Conservation (phyloP, 2,329 filamentous ascomycete genomes). For the Chrysoporthe austroafricana region DNA sequence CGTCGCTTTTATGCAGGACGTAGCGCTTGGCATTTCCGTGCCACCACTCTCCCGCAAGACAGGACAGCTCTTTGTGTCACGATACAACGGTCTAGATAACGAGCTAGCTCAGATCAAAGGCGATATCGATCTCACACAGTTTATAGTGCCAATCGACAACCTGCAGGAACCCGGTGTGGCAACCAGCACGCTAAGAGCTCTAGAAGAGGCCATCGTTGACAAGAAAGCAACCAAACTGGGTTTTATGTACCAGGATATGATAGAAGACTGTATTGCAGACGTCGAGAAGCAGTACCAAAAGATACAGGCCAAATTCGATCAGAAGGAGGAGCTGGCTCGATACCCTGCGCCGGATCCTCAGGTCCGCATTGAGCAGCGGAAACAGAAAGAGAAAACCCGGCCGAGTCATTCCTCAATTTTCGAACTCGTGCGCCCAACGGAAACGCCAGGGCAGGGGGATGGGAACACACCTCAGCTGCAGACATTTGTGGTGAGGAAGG, state of each 20-base stretch:
- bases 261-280: conserved; percentile 43
- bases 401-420: conserved; percentile 41
- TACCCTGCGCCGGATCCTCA: conserved; percentile 31
- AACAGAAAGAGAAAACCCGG: conserved; percentile 50
- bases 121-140: conserved; percentile 45
- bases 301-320: conserved; percentile 32
- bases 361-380: conserved; percentile 39
- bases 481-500: conserved; percentile 42
- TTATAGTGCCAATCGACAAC: conserved; percentile 46
- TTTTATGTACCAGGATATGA: conserved; percentile 48
- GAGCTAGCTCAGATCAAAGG: conserved; percentile 46
- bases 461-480: not conserved
- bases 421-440: conserved; percentile 33
- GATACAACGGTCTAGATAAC: conserved; percentile 38
- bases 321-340: conserved; percentile 32
- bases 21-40: conserved; percentile 40
- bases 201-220: conserved; percentile 44
- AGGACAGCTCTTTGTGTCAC: conserved; percentile 42
- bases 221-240: conserved; percentile 46
- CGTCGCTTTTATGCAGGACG: conserved; percentile 44
- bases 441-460: not conserved
- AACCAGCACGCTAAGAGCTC: conserved; percentile 38
- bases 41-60: conserved; percentile 46
- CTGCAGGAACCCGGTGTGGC: conserved; percentile 46
- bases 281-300: conserved; percentile 38